These are phyloP conservation scores for Tolypocladium ovalisporum DNA, from an alignment of 2,329 filamentous ascomycete genomes.

Conservation along the genomic window DNA sequence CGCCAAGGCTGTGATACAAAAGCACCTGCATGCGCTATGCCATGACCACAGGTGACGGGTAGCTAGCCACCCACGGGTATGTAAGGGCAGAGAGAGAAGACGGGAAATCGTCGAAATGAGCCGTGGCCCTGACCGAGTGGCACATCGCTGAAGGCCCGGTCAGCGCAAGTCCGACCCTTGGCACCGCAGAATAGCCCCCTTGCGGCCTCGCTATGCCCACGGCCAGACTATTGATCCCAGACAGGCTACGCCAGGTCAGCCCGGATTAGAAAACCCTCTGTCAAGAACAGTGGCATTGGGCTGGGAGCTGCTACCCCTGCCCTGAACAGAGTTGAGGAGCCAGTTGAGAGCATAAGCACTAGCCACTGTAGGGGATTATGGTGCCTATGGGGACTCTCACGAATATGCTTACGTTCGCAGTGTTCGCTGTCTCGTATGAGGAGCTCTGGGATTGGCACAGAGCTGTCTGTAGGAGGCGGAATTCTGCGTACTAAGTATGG, in stretches of 20 bases:
- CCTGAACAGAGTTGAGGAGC: not conserved
- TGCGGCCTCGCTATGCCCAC: not conserved
- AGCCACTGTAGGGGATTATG: not conserved
- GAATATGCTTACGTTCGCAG: not conserved
- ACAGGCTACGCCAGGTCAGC: not conserved
- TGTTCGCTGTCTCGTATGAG: not conserved
- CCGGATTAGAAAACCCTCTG: not conserved
- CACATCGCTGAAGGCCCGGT: too few relatives aligned
- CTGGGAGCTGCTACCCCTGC: not conserved
- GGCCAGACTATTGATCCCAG: not conserved
- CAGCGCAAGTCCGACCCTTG: not conserved
- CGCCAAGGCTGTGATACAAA: not conserved
- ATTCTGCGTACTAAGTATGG: not conserved
- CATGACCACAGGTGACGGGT: not conserved
- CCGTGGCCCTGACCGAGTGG: not conserved
- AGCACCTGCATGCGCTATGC: not conserved
- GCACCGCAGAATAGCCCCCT: not conserved
- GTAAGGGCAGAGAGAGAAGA: not conserved
- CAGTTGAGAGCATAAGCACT: not conserved
- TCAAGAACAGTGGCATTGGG: not conserved
- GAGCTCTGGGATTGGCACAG: not conserved
- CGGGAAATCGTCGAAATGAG: not conserved
- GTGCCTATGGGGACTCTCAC: not conserved
- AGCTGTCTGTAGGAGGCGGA: not conserved
- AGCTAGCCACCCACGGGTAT: too few relatives aligned